A percentile compares a stretch with the other conserved stretches of the same genome.
Conservation (phyloP, 306 rosid species). For the Castanea crenata region DNA sequence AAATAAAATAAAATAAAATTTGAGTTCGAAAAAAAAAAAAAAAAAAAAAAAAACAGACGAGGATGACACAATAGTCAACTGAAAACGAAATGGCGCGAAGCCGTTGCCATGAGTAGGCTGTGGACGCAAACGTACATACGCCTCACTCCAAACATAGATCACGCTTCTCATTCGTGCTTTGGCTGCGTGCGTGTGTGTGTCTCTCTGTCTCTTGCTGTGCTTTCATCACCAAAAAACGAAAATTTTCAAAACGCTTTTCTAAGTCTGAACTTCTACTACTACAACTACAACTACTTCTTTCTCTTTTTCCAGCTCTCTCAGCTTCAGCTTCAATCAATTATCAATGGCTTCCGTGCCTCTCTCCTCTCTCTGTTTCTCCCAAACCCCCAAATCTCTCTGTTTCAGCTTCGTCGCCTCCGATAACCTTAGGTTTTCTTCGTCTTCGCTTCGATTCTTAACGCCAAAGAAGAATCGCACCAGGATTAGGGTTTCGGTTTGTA, state of each 20-base stretch:
- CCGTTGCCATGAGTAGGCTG: slow-evolving; percentile 44
- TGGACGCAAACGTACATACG: slow-evolving; percentile 44
- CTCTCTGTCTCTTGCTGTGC: too few relatives aligned
- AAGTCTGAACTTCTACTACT: background rate
- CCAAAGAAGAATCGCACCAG: slow-evolving; percentile 25
- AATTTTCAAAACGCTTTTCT: background rate
- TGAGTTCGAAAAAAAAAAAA: background rate
- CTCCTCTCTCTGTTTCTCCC: slow-evolving; percentile 44
- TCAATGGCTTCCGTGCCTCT: slow-evolving; percentile 65
- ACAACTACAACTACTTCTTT: slow-evolving; percentile 1
- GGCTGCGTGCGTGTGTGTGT: too few relatives aligned
- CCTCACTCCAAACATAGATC: slow-evolving; percentile 1
- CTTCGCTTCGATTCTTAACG: slow-evolving; percentile 21
- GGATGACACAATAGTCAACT: slow-evolving; percentile 31
- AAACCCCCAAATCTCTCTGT: slow-evolving; percentile 29
- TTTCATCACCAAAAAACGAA: background rate
- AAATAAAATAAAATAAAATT: background rate
- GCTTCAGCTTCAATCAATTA: slow-evolving; percentile 14
- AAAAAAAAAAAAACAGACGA: background rate
- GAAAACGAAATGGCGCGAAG: slow-evolving; percentile 77
- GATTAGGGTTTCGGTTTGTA: slow-evolving; percentile 30
- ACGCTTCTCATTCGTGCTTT: too few relatives aligned
- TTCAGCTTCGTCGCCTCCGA: slow-evolving; percentile 31
- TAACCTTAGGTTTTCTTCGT: slow-evolving; percentile 16
- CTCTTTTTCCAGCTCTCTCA: background rate